Evolutionary conservation across 202 grass and related monocot genomes (phyloP), one percentile per base, ranked within the genome.

Genomic region (Dendrocalamus latiflorus): DNA sequence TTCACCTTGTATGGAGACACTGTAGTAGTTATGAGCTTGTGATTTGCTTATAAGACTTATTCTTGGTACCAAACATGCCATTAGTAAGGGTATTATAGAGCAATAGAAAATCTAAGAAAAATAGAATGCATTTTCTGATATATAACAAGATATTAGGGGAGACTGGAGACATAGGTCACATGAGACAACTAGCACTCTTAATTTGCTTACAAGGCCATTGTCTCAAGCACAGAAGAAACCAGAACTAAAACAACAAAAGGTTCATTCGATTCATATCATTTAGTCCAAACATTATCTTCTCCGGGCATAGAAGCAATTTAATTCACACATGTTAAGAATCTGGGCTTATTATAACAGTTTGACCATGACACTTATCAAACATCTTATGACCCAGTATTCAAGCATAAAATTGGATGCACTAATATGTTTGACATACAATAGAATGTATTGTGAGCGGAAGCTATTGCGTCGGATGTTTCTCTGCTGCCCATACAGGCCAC

Each of bases 391-490:
- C 28, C 3, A 26, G 53, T 18, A 43, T 72, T 44, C 37, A 77
- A 75, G 70, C 47, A 82, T 69, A 15, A 87, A 76, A 51, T 9
- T 13, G 21, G 66, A 83, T 68, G 50, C 58, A 65, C 38, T 5
- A 20, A 81, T 77, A 68, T 3, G n/a, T 83, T 78, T 61, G 43
- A 91, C 89, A 81, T 95, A 95, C 91, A 89, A 34, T 76, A 62
- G 79, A 88, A 98, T 76, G 93, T 89, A 83, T 36, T 77, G 63
- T 98, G 71, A 44, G 96, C 89, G 39, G 96, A 95, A 69, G 89
- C 86, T 84, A 98, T 98, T 72, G 96, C 96, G 86, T 91, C 93
- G 59, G 85, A 77, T 86, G 96, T 92, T 91, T 99, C 96, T 82
- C 41, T 95, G 81, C 70, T 81, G 76, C 93, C 91, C 96, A 99